Base-by-base conservation (phyloP, 257 asterid species). In the Jaltomata sinuosa region DNA sequence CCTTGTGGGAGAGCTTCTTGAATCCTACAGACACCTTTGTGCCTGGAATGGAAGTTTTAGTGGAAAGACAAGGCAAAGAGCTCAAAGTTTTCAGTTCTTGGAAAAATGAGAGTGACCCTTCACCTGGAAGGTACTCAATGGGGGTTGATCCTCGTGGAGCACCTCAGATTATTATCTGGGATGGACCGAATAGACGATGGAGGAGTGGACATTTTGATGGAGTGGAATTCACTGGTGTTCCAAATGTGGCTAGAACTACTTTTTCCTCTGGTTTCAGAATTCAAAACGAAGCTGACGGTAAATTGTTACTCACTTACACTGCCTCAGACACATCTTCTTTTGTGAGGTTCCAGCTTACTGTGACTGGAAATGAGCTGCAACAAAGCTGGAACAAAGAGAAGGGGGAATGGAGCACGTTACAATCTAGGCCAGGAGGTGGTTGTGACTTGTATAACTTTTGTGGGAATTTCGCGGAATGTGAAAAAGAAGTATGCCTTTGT, bases 121-220 rank as follows among this genome's bases (percentile, higher is more conserved):
- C 95, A 0, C 88, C 88, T 0, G 99, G 99, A 12, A 90, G 84
- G 54, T 94, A 84, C 25, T 83, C 96, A 1, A 11, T 94, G 92
- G 97, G 97, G 6, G 40, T 95, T 34, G 99, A 95, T 87, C 89
- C 93, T 0, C 90, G 91, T 18, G 95, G 94, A 53, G 79, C 96
- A 0, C 97, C 97, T 3, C 99, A 95, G 89, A 87, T 93, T 11
- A 90, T 95, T 87, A 89, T 95, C 55, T 92, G 95, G 97, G 93
- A 93, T 31, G 97, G 97, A 38, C 22, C 1, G 8, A 83, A 87
- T 16, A 88, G 97, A 34, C 88, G 79, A 38, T 95, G 98, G 99
- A 91, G 98, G 85, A 95, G 95, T 38, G 99, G 98, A 25, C 88
- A 92, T 40, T 95, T 91, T 91, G 87, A 88, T 69, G 94, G 97